phyloP scores from a whole-genome alignment of 805 yeast species.

The Candida maltosa region DNA sequence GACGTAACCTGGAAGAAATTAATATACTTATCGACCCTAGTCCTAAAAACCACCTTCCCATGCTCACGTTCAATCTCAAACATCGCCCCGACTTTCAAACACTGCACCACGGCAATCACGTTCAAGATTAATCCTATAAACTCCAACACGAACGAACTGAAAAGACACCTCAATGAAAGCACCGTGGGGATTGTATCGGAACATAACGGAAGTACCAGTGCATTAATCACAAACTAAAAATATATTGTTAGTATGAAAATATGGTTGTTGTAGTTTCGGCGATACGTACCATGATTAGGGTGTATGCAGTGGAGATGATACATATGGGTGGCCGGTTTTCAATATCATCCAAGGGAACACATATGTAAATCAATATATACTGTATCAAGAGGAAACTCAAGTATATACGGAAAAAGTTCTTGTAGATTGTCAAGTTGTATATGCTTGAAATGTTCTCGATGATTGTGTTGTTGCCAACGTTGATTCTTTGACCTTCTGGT shows the following conservation, averaged over 20 bases:
- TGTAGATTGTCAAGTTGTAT: constrained; percentile 12
- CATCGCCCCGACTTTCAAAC: constrained; percentile 22
- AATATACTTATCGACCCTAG: constrained; percentile 28
- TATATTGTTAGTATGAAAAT: background rate
- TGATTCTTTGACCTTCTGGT: constrained; percentile 11
- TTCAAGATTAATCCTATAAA: constrained; percentile 15
- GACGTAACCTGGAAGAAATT: constrained; percentile 17
- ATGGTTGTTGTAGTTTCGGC: background rate
- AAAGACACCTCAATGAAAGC: constrained; percentile 14
- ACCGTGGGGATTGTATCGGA: constrained; percentile 15
- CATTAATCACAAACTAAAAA: constrained; percentile 15
- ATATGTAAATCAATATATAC: constrained; percentile 25
- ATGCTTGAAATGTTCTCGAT: constrained; percentile 12
- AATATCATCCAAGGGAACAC: constrained; percentile 33
- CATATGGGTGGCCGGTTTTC: constrained; percentile 27
- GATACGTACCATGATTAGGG: constrained; percentile 18
- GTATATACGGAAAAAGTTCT: constrained; percentile 14
- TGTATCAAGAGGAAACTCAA: constrained; percentile 22
- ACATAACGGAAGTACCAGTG: constrained; percentile 19
- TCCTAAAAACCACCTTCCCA: constrained; percentile 10
- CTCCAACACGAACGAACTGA: constrained; percentile 17
- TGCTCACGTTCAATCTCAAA: constrained; percentile 17
- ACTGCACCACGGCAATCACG: constrained; percentile 13
- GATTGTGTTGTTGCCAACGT: constrained; percentile 9
- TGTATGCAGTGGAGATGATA: constrained; percentile 18